phyloP scores from a whole-genome alignment of 768 basidiomycete genomes.

The Trametes cubensis region DNA sequence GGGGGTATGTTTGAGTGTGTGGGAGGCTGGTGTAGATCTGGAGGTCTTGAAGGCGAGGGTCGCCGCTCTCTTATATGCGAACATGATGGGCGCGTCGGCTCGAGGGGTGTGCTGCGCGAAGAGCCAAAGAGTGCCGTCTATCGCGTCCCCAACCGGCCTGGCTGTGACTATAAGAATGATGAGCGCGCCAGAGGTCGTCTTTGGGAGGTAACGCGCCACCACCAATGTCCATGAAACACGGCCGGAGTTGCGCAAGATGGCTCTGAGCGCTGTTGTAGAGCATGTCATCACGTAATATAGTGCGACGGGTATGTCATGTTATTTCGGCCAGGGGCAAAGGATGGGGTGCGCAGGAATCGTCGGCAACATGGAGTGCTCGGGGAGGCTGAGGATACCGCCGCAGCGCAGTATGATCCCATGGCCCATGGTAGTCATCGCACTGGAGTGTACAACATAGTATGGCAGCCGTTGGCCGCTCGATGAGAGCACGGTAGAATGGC shows the following conservation, averaged over 20 bases:
- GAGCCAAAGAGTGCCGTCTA: background rate
- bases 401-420: too few relatives aligned
- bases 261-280: background rate
- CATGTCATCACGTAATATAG: background rate
- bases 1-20: background rate
- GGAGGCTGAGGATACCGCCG: too few relatives aligned
- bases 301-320: too few relatives aligned
- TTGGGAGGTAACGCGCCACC: background rate
- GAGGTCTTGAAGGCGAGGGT: background rate
- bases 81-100: constrained; percentile 1
- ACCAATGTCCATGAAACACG: background rate
- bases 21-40: background rate
- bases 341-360: too few relatives aligned
- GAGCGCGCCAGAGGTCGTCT: background rate
- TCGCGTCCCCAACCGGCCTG: background rate
- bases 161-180: constrained; percentile 1
- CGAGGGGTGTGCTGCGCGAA: background rate
- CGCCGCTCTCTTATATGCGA: constrained; percentile 14
- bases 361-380: too few relatives aligned
- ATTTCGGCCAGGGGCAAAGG: too few relatives aligned
- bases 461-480: too few relatives aligned
- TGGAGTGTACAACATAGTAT: too few relatives aligned
- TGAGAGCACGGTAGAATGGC: too few relatives aligned
- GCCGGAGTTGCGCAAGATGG: background rate
- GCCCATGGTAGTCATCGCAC: too few relatives aligned